Evolutionary conservation across 257 asterid species (phyloP).

Genomic region (Solanum tacnaense): DNA sequence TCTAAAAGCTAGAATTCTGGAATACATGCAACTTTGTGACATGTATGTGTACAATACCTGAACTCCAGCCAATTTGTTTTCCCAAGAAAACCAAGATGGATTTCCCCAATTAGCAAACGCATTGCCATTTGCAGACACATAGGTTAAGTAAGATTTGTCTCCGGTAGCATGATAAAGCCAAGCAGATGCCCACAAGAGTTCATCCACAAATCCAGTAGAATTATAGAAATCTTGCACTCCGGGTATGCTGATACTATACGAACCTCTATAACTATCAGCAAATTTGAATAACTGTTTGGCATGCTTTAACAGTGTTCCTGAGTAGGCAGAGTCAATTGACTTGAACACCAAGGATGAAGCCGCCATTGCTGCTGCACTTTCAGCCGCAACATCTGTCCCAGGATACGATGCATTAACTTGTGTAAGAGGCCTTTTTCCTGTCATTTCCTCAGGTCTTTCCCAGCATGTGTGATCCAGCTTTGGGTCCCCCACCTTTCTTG

Average conservation of each 20-base stretch:
- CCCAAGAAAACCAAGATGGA: conserved; percentile 55
- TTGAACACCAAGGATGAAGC: conserved; percentile 51
- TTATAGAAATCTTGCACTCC: conserved; percentile 36
- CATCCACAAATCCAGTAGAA: conserved; percentile 57
- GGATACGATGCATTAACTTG: conserved; percentile 46
- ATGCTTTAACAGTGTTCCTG: conserved; percentile 35
- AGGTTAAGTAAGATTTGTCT: conserved; percentile 27
- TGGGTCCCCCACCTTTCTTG: conserved; percentile 49
- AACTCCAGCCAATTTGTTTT: conserved; percentile 50
- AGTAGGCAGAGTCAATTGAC: conserved; percentile 22
- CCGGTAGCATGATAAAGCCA: conserved; percentile 64
- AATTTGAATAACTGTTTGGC: conserved; percentile 40
- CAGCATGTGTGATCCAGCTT: conserved; percentile 54
- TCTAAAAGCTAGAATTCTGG: background rate
- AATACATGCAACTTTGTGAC: background rate
- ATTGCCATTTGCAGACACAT: conserved; percentile 30
- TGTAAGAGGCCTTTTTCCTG: conserved; percentile 23
- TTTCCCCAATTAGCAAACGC: conserved; percentile 42
- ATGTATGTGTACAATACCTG: conserved; percentile 20
- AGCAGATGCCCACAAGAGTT: conserved; percentile 68
- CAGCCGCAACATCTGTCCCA: conserved; percentile 67
- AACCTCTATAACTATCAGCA: conserved; percentile 44
- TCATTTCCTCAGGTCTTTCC: conserved; percentile 47
- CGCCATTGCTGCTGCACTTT: conserved; percentile 73
- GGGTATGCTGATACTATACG: conserved; percentile 40